Base-by-base conservation (phyloP, 768 basidiomycete genomes). In the Russula griseocarnosa region DNA sequence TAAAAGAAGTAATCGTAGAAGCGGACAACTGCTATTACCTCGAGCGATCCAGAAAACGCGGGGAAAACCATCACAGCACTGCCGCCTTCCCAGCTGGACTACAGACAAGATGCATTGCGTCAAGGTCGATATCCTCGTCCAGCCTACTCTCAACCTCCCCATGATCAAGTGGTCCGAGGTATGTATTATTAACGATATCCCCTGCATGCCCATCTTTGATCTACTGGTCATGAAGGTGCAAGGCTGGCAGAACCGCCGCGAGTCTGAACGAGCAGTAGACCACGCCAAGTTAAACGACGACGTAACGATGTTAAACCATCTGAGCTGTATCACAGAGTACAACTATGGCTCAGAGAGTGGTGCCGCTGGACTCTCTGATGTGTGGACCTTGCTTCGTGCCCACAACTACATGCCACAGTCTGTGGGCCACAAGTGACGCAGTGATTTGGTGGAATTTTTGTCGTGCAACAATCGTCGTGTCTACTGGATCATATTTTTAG, bases 91-190 rank as follows among this genome's bases (percentile, higher is more conserved):
- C 9, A 57, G 62, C 0, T 63, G 57, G 57, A 0, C 0, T 1
- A 18, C 26, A 0, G 8, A 54, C 2, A 1, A 3, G 1, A 10
- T 16, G 3, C 57, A 55, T 38, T 8, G 42, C 8, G 44, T 66
- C 11, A 66, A 62, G 9, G 44, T 66, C 9, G 65, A 66, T 16
- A 63, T 66, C n/a, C 55, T 66, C 14, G 42, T 63, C 34, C 50
- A 61, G 7, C 55, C 32, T 8, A 40, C 24, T 8, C 49, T 66
- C 44, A 2, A 20, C 3, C 28, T 66, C 11, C 61, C 65, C 20
- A n/a, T 1, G 6, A 44, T 44, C 9, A 44, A 2, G 7, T 9
- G 2, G 20, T 7, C 5, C 1, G 42, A 44, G 7, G 2, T 1
- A 1, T 1, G 0, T 6, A 6, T 24, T 7, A 28, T 62, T 26